Conservation (phyloP, 1,139 yeast species). For the Debaryomyces sp. region DNA sequence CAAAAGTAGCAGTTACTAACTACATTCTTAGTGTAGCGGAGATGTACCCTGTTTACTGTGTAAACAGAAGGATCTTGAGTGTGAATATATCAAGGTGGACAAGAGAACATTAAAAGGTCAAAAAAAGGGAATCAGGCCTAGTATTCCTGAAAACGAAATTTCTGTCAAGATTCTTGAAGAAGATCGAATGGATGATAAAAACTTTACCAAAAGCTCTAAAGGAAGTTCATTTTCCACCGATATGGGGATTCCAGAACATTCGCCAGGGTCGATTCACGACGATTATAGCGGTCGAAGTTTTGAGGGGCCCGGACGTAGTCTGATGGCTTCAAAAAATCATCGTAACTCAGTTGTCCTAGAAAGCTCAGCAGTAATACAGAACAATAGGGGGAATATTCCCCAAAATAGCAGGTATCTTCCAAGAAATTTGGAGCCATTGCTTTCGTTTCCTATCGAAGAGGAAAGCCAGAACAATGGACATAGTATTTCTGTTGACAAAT, state of each 20-base stretch:
- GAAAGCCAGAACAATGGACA: not conserved
- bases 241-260: not conserved
- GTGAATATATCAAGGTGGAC: slow-evolving; percentile 30
- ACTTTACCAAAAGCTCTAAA: not conserved
- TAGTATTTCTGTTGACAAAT: not conserved
- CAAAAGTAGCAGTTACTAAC: not conserved
- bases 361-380: not conserved
- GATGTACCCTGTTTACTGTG: slow-evolving; percentile 31
- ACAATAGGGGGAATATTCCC: not conserved
- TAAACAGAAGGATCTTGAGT: slow-evolving; percentile 24
- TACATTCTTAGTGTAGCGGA: slow-evolving; percentile 26
- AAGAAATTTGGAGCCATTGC: slow-evolving; percentile 28
- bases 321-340: not conserved
- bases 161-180: not conserved
- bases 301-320: not conserved
- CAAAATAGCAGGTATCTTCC: slow-evolving; percentile 19
- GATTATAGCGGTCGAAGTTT: not conserved
- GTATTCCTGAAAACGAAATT: not conserved
- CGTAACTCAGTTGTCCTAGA: not conserved
- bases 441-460: slow-evolving; percentile 24
- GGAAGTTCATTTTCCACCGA: not conserved
- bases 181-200: not conserved
- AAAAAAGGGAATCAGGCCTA: slow-evolving; percentile 10
- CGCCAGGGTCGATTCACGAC: not conserved
- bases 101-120: slow-evolving; percentile 32